These are phyloP conservation scores for Verticillium nonalfalfae DNA, from an alignment of 2,329 filamentous ascomycete genomes.

Conservation along the genomic window DNA sequence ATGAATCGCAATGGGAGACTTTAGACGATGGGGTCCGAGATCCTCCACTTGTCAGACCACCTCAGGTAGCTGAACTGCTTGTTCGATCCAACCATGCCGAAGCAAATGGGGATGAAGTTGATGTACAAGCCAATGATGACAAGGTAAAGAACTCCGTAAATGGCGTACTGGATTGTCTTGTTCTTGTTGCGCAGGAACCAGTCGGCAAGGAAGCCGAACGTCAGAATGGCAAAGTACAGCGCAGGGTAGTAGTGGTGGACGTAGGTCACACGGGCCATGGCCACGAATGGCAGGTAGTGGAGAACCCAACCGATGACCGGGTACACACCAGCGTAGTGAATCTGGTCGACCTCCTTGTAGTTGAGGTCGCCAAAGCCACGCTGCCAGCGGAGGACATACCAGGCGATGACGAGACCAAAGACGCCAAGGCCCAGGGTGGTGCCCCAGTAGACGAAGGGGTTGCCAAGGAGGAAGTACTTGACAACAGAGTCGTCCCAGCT, in stretches of 20 bases:
- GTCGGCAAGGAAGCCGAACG: slow-evolving; percentile 81
- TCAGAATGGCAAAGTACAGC: slow-evolving; percentile 92
- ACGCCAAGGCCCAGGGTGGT: slow-evolving; percentile 73
- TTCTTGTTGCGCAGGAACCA: slow-evolving; percentile 68
- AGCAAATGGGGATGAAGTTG: slow-evolving; percentile 88
- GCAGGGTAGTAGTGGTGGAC: slow-evolving; percentile 99
- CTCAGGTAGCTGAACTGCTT: slow-evolving; percentile 85
- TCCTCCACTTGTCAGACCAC: slow-evolving; percentile 86
- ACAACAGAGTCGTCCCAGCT: slow-evolving; percentile 93
- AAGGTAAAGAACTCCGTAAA: slow-evolving; percentile 72
- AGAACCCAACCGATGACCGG: slow-evolving; percentile 91
- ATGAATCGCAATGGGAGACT: slow-evolving; percentile 5
- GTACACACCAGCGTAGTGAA: slow-evolving; percentile 90
- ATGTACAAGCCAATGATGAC: slow-evolving; percentile 76
- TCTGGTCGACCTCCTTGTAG: slow-evolving; percentile 77
- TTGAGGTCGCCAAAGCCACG: slow-evolving; percentile 83
- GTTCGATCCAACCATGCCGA: slow-evolving; percentile 86
- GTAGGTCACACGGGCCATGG: slow-evolving; percentile 98
- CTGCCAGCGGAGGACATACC: slow-evolving; percentile 94
- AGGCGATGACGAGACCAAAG: slow-evolving; percentile 66
- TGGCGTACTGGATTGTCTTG: slow-evolving; percentile 54
- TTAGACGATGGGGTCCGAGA: slow-evolving; percentile 49
- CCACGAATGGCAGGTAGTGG: slow-evolving; percentile 90
- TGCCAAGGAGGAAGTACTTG: slow-evolving; percentile 98
- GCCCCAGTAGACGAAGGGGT: slow-evolving; percentile 94